These are phyloP conservation scores for Euphorbia peplus DNA, from an alignment of 345 rosid species.

Conservation along the genomic window DNA sequence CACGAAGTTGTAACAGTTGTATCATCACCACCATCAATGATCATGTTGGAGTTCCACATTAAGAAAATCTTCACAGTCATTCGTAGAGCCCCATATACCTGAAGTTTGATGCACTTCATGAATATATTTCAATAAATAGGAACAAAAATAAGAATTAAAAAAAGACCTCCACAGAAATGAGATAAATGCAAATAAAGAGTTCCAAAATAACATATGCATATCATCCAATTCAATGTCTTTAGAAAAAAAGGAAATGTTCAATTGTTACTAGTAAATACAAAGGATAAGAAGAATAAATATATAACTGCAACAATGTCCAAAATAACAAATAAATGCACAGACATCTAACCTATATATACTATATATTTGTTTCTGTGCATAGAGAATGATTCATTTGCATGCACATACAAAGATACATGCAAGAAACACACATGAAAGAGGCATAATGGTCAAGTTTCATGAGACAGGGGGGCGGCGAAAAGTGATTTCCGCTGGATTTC, in stretches of 20 bases:
- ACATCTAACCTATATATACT: too few relatives aligned
- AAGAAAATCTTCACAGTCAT: conserved; percentile 95
- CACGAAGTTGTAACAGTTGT: conserved; percentile 72
- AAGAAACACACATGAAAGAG: not conserved
- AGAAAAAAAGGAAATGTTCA: not conserved
- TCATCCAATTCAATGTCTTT: not conserved
- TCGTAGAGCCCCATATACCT: conserved; percentile 97
- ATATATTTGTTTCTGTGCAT: not conserved
- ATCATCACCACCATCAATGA: conserved; percentile 86
- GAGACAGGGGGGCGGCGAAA: not conserved
- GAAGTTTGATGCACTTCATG: conserved; percentile 2
- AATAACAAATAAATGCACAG: not conserved
- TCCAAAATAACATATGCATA: not conserved
- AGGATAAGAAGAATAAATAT: not conserved
- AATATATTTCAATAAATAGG: conserved; percentile 13
- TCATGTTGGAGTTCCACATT: conserved; percentile 94
- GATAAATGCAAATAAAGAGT: conserved; percentile 1
- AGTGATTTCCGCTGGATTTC: not conserved
- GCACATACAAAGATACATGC: not conserved
- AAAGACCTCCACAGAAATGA: not conserved
- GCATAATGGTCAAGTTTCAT: not conserved
- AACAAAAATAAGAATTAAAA: not conserved
- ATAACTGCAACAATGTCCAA: not conserved
- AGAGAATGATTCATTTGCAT: not conserved
- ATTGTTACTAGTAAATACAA: not conserved